Conservation (phyloP, 192 early-diverging fungal genomes). For the Rhizoclosmatium globosum region DNA sequence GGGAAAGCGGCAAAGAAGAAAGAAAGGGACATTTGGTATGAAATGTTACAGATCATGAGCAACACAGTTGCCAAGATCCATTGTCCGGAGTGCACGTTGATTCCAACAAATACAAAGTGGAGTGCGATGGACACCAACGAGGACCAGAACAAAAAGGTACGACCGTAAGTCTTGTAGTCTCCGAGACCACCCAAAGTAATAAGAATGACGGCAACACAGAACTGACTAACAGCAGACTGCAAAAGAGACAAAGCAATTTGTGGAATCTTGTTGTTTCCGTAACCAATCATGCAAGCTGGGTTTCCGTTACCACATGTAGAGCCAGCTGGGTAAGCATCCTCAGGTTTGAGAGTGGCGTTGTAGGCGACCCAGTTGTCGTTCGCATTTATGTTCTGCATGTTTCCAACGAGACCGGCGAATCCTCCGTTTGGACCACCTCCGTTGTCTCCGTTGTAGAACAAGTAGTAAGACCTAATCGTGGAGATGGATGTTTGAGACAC, state of each 20-base stretch:
- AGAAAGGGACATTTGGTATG: not conserved
- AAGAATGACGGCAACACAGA: conserved; percentile 2
- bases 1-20: conserved; percentile 24
- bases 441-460: conserved; percentile 16
- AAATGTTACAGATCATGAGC: not conserved
- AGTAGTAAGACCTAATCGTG: conserved; percentile 1
- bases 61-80: not conserved
- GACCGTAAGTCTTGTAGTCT: not conserved
- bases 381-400: not conserved
- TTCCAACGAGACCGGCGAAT: conserved; percentile 9
- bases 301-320: not conserved
- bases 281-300: not conserved
- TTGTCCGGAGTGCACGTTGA: not conserved
- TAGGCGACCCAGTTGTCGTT: not conserved
- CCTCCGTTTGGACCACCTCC: conserved; percentile 12
- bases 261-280: not conserved
- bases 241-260: not conserved
- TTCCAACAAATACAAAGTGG: not conserved
- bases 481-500: too few relatives aligned
- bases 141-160: conserved; percentile 11
- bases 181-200: conserved; percentile 8
- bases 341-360: conserved; percentile 4
- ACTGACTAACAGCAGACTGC: not conserved
- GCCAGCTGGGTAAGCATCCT: not conserved
- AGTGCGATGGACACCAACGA: not conserved